Conservation (phyloP, 2,329 filamentous ascomycete genomes). For the Cladosporium velox region DNA sequence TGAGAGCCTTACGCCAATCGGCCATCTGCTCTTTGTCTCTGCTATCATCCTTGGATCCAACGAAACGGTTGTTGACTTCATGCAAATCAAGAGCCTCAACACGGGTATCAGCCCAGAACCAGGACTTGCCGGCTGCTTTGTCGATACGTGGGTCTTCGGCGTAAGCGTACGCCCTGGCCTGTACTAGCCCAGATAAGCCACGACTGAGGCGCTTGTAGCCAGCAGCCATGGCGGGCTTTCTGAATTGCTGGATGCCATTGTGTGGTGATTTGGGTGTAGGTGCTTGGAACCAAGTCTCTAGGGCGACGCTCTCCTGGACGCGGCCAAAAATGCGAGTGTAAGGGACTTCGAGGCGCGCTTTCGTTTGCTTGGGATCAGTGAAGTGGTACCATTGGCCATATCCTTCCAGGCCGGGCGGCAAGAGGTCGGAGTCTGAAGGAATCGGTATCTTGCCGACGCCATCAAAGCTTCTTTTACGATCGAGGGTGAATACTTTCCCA, state of each 20-base stretch:
- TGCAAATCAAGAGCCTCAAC: constrained; percentile 58
- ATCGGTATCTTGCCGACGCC: constrained; percentile 35
- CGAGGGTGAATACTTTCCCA: constrained; percentile 52
- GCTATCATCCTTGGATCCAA: constrained; percentile 38
- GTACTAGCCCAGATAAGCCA: constrained; percentile 50
- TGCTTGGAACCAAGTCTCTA: constrained; percentile 47
- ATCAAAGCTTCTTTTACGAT: constrained; percentile 36
- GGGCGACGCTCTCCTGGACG: constrained; percentile 54
- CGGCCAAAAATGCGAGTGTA: constrained; percentile 57
- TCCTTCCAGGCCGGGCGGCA: constrained; percentile 44
- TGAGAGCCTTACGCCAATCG: constrained; percentile 32
- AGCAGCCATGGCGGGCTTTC: neutral
- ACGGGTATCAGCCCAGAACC: constrained; percentile 61
- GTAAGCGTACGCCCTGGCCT: constrained; percentile 51
- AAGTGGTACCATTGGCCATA: constrained; percentile 58
- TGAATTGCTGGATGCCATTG: neutral
- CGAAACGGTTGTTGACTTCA: constrained; percentile 56
- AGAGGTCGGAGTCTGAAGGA: constrained; percentile 36
- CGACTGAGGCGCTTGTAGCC: neutral
- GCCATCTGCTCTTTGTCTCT: constrained; percentile 24
- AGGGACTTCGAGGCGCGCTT: constrained; percentile 47
- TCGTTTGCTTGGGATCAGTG: constrained; percentile 43
- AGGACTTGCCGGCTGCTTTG: constrained; percentile 41
- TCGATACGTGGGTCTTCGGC: constrained; percentile 53
- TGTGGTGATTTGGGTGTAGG: constrained; percentile 24